Conservation (phyloP, 1,284 basidiomycete species). For the Sanguinoderma infundibulare region DNA sequence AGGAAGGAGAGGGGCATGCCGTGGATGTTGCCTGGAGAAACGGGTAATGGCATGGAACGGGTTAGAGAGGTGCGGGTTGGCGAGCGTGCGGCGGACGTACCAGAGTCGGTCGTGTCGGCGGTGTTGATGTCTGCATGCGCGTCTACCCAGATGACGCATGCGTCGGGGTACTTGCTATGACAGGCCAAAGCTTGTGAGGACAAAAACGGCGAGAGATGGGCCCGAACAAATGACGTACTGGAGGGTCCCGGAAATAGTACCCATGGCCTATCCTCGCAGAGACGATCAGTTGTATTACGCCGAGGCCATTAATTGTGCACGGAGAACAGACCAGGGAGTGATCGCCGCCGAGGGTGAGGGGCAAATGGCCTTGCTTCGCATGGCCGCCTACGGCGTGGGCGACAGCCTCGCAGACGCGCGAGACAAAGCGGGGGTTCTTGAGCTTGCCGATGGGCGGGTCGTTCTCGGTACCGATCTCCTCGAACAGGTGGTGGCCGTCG, state of each 20-base stretch:
- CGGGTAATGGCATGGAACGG: constrained; percentile 5
- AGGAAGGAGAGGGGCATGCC: constrained; percentile 99
- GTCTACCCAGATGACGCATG: constrained; percentile 93
- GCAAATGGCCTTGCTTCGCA: constrained; percentile 79
- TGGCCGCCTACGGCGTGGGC: constrained; percentile 79
- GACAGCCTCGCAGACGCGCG: constrained; percentile 82
- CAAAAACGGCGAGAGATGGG: constrained; percentile 36
- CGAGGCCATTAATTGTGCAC: constrained; percentile 5
- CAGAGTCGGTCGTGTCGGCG: constrained; percentile 81
- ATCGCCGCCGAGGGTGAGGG: constrained; percentile 95
- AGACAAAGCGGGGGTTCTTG: constrained; percentile 89
- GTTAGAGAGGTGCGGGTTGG: not conserved
- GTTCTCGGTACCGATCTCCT: constrained; percentile 66
- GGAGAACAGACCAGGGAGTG: constrained; percentile 81
- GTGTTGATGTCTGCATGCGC: constrained; percentile 98
- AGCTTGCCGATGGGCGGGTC: constrained; percentile 88
- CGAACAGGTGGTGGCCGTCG: constrained; percentile 89
- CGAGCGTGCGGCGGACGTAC: constrained; percentile 41
- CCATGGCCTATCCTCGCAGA: constrained; percentile 72
- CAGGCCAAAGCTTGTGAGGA: constrained; percentile 3
- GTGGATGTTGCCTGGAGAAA: constrained; percentile 84
- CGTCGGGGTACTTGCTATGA: constrained; percentile 68
- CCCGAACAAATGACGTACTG: constrained; percentile 60
- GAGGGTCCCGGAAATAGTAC: constrained; percentile 85
- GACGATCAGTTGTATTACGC: constrained; percentile 14